phyloP scores from a whole-genome alignment of 352 stramenopile genomes.

The Phytophthora hibernalis region DNA sequence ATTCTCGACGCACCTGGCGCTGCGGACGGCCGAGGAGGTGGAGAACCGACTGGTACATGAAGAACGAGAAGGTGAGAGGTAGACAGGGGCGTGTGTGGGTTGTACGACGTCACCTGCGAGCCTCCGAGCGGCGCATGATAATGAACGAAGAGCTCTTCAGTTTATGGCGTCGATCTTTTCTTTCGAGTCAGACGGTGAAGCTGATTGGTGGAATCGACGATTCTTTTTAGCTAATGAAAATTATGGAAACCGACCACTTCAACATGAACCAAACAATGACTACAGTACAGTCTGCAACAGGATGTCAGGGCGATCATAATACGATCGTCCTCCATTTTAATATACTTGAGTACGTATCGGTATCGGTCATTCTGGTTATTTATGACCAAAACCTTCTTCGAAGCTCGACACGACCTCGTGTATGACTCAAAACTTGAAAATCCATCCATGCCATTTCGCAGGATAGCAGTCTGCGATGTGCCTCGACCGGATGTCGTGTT shows the following conservation, averaged over 20 bases:
- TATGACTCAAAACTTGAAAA: no score
- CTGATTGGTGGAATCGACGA: not conserved
- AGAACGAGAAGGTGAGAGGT: not conserved
- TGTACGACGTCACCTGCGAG: conserved; percentile 22
- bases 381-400: no score
- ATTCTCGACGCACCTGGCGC: conserved; percentile 21
- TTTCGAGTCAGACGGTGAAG: conserved; percentile 26
- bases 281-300: no score
- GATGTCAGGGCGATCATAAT: no score
- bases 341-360: no score
- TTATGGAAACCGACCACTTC: not conserved
- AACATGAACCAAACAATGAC: no score
- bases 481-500: conserved; percentile 22
- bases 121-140: conserved; percentile 29
- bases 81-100: not conserved
- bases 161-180: conserved; percentile 30
- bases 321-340: no score
- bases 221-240: conserved; percentile 13
- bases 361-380: no score
- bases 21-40: conserved; percentile 7
- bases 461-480: conserved; percentile 26
- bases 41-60: conserved; percentile 14
- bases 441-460: conserved; percentile 9
- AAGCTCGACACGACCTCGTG: no score
- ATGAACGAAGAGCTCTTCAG: conserved; percentile 27